Percentiles rank a stretch among this genome's conserved stretches.
phyloP scores from a whole-genome alignment of 208 protist genomes.

The Leishmania tropica region DNA sequence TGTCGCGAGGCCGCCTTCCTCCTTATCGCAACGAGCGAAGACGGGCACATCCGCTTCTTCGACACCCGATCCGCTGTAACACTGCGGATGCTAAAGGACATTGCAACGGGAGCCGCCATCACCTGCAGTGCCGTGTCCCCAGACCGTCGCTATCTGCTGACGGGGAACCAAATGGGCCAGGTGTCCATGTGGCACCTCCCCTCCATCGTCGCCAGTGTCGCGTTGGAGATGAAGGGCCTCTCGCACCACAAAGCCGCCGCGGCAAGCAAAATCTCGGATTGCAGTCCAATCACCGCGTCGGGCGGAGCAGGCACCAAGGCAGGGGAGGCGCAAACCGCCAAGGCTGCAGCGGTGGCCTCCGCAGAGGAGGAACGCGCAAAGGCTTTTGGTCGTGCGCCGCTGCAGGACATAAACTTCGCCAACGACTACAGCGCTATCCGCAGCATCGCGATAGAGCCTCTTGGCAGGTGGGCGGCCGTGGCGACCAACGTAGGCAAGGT shows the following conservation, averaged over 20 bases:
- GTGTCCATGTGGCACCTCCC: constrained; percentile 86
- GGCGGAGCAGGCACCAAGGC: background rate
- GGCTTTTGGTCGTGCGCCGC: constrained; percentile 43
- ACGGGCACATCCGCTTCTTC: constrained; percentile 88
- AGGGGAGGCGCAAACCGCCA: constrained; percentile 5
- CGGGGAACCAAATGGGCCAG: constrained; percentile 82
- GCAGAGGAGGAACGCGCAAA: constrained; percentile 22
- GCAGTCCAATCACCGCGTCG: background rate
- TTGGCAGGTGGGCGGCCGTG: constrained; percentile 72
- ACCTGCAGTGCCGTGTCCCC: constrained; percentile 79
- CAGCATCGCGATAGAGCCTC: constrained; percentile 76
- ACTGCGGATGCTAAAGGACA: constrained; percentile 71
- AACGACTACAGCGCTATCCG: constrained; percentile 84
- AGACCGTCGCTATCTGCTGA: constrained; percentile 72
- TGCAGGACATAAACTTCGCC: constrained; percentile 81
- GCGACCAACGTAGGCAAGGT: constrained; percentile 84
- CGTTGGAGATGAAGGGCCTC: constrained; percentile 34
- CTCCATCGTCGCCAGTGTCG: constrained; percentile 66
- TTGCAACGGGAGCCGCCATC: constrained; percentile 74
- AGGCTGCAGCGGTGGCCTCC: background rate
- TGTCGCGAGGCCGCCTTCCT: constrained; percentile 40
- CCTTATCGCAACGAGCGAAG: constrained; percentile 73
- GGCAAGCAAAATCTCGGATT: background rate
- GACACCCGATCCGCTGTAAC: constrained; percentile 47
- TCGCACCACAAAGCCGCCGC: constrained; percentile 3